Conservation (phyloP, 2,329 filamentous ascomycete species). For the Ceratocystis smalleyi region DNA sequence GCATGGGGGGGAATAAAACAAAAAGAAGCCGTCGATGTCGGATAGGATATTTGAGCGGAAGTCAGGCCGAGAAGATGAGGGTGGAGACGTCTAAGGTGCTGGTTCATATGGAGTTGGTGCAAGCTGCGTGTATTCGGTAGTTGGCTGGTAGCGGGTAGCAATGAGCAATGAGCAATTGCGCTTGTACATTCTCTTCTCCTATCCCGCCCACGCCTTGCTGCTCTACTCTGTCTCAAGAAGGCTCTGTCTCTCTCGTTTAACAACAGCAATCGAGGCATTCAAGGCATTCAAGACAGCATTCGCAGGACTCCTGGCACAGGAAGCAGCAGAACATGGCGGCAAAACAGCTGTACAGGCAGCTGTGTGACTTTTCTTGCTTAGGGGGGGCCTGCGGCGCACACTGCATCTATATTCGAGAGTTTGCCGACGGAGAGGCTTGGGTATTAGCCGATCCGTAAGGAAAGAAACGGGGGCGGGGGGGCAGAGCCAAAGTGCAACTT, state of each 20-base stretch:
- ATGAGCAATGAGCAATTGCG: too few relatives aligned
- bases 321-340: constrained; percentile 31
- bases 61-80: too few relatives aligned
- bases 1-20: not conserved
- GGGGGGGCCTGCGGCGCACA: constrained; percentile 24
- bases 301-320: constrained; percentile 31
- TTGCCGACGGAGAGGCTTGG: not conserved
- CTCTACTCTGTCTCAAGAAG: not conserved
- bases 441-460: not conserved
- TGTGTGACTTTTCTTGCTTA: constrained; percentile 28
- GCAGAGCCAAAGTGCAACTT: not conserved
- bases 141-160: too few relatives aligned
- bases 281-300: constrained; percentile 30
- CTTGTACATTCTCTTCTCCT: not conserved
- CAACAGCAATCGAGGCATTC: constrained; percentile 29
- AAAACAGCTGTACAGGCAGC: constrained; percentile 29
- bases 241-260: constrained; percentile 18
- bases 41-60: too few relatives aligned
- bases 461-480: not conserved
- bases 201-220: not conserved
- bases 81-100: too few relatives aligned
- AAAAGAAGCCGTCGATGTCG: not conserved
- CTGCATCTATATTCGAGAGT: constrained; percentile 22
- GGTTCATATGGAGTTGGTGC: too few relatives aligned
- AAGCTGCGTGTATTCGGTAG: too few relatives aligned